These are phyloP conservation scores for Ceratobasidium sp. DNA, from an alignment of 1,284 basidiomycete species.

Conservation along the genomic window DNA sequence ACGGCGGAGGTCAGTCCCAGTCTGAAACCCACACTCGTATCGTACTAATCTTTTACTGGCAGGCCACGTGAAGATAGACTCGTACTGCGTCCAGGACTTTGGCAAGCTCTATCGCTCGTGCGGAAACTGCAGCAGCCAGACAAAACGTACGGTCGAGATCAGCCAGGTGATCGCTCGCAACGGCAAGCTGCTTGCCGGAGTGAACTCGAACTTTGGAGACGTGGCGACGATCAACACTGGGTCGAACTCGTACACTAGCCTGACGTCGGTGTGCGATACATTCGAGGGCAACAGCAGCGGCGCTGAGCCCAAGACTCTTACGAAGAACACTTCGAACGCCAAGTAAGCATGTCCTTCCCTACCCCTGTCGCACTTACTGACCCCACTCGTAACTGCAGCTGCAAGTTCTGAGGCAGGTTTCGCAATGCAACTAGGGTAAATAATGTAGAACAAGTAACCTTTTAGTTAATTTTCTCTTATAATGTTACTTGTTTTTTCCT, in stretches of 20 bases:
- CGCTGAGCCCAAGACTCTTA: slow-evolving; percentile 33
- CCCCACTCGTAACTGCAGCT: not conserved
- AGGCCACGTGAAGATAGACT: slow-evolving; percentile 22
- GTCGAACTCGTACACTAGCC: slow-evolving; percentile 26
- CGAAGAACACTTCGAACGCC: slow-evolving; percentile 27
- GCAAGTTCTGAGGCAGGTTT: slow-evolving; percentile 16
- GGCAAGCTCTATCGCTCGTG: slow-evolving; percentile 41
- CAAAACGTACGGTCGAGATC: slow-evolving; percentile 46
- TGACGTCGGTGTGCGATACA: slow-evolving; percentile 33
- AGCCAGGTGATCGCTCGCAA: slow-evolving; percentile 37
- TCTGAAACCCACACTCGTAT: too few relatives aligned
- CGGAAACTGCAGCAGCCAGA: slow-evolving; percentile 41
- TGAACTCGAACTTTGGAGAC: slow-evolving; percentile 40
- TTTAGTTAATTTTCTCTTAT: too few relatives aligned
- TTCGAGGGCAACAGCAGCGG: slow-evolving; percentile 37
- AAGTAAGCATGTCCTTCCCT: not conserved
- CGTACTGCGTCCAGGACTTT: too few relatives aligned
- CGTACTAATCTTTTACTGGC: not conserved
- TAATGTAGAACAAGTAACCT: too few relatives aligned
- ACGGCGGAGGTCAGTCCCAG: too few relatives aligned
- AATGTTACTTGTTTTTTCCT: too few relatives aligned
- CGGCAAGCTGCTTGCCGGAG: slow-evolving; percentile 35
- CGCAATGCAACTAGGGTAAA: too few relatives aligned
- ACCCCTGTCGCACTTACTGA: too few relatives aligned
- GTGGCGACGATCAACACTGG: slow-evolving; percentile 35